phyloP scores from a whole-genome alignment of 441 rosid genomes.

The Arabidopsis hybrid region DNA sequence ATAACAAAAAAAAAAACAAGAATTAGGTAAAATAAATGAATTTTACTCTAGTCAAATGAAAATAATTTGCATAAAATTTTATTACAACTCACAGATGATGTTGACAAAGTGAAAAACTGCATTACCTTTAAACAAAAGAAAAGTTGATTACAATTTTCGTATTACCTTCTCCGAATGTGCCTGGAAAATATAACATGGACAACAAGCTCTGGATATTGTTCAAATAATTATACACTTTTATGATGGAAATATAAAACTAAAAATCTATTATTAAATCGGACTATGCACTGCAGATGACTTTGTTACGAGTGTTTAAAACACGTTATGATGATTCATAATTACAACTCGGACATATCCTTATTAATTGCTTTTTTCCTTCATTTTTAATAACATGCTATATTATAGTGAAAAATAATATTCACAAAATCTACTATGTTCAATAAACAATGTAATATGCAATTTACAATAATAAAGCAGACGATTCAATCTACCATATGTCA shows the following conservation, averaged over 20 bases:
- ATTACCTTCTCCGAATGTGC: constrained; percentile 28
- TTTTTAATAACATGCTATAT: neutral
- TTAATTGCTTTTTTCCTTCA: too few relatives aligned
- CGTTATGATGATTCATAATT: constrained; percentile 13
- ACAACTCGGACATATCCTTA: too few relatives aligned
- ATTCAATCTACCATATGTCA: neutral
- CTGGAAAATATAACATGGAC: constrained; percentile 28
- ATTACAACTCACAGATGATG: constrained; percentile 6
- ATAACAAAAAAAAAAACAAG: neutral
- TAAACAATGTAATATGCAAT: neutral
- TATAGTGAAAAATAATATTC: neutral
- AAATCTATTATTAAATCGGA: neutral
- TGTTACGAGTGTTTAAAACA: neutral
- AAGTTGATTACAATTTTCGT: too few relatives aligned
- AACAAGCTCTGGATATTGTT: constrained; percentile 25
- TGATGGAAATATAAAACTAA: neutral
- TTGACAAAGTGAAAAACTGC: constrained; percentile 20
- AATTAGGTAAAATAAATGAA: neutral
- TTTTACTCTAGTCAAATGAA: neutral
- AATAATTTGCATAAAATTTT: neutral
- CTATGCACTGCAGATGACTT: neutral
- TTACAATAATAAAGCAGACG: neutral
- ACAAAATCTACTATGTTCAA: neutral
- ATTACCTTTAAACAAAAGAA: too few relatives aligned
- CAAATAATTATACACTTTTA: neutral